Percentiles rank a stretch among this genome's conserved stretches.
Evolutionary conservation across 768 basidiomycete genomes (phyloP).

Genomic region (Pisolithus orientalis): DNA sequence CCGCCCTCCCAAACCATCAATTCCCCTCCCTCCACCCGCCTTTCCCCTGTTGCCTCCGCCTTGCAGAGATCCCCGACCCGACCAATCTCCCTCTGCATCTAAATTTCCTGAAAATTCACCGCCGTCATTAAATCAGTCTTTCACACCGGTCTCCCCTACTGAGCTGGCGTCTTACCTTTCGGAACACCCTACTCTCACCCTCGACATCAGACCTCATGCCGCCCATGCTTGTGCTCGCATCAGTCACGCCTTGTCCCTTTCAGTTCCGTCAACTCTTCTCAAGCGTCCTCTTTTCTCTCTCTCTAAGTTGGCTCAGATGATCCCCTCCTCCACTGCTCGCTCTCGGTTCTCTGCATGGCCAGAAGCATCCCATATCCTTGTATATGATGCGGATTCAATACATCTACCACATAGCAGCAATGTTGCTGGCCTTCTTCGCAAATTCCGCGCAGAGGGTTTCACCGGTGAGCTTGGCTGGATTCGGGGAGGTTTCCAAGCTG

Average conservation of each 20-base stretch:
- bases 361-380: slow-evolving; percentile 57
- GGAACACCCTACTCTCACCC: slow-evolving; percentile 48
- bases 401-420: slow-evolving; percentile 58
- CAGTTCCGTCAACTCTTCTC: slow-evolving; percentile 90
- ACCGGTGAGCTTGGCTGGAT: slow-evolving; percentile 68
- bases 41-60: slow-evolving; percentile 4
- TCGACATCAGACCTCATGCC: slow-evolving; percentile 87
- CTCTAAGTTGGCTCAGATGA: slow-evolving; percentile 69
- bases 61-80: slow-evolving; percentile 1
- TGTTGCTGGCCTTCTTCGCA: slow-evolving; percentile 66
- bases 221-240: slow-evolving; percentile 64
- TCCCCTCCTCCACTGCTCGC: slow-evolving; percentile 56
- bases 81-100: not conserved
- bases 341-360: slow-evolving; percentile 56
- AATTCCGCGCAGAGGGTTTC: slow-evolving; percentile 60
- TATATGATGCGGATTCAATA: slow-evolving; percentile 79
- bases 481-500: slow-evolving; percentile 73
- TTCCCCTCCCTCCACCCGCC: slow-evolving; percentile 26
- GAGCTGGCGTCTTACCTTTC: slow-evolving; percentile 27
- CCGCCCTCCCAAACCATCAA: slow-evolving; percentile 19
- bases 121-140: slow-evolving; percentile 14
- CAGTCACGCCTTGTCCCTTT: slow-evolving; percentile 69
- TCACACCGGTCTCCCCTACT: slow-evolving; percentile 22
- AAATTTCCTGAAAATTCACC: not conserved
- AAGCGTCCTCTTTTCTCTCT: slow-evolving; percentile 86